A percentile compares a stretch with the other conserved stretches of the same genome.
Conservation (phyloP, 768 basidiomycete species). For the Suillus occidentalis region DNA sequence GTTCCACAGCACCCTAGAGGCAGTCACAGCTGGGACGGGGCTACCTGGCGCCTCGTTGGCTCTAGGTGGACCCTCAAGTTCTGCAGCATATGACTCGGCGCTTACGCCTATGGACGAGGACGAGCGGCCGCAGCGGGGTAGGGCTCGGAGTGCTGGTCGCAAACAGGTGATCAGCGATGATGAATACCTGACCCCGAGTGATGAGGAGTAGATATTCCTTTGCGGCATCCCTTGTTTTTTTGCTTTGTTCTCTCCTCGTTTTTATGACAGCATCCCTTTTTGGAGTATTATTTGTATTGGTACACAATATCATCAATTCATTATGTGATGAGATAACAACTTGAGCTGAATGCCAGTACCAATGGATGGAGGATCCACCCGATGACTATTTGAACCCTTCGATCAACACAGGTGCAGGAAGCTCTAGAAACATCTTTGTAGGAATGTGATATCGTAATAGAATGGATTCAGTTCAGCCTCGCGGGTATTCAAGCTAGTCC, state of each 20-base stretch:
- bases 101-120: conserved; percentile 84
- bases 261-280: background rate
- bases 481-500: no score
- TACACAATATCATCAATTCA: background rate
- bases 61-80: conserved; percentile 24
- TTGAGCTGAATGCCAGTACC: no score
- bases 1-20: conserved; percentile 71
- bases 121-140: conserved; percentile 56
- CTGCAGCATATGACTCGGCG: conserved; percentile 58
- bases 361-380: no score
- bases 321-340: background rate
- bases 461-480: no score
- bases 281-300: conserved; percentile 6
- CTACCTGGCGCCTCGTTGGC: conserved; percentile 68
- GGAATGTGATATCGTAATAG: no score
- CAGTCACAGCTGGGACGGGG: conserved; percentile 62
- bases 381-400: no score
- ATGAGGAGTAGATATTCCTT: conserved; percentile 57
- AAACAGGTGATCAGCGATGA: conserved; percentile 77
- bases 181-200: conserved; percentile 71
- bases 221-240: background rate
- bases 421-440: no score
- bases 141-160: conserved; percentile 59
- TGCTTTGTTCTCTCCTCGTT: conserved; percentile 2
- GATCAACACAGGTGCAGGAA: no score